Percentiles rank a stretch among this genome's conserved stretches.
Conservation (phyloP, 768 basidiomycete genomes). For the Lyophyllum semitale region DNA sequence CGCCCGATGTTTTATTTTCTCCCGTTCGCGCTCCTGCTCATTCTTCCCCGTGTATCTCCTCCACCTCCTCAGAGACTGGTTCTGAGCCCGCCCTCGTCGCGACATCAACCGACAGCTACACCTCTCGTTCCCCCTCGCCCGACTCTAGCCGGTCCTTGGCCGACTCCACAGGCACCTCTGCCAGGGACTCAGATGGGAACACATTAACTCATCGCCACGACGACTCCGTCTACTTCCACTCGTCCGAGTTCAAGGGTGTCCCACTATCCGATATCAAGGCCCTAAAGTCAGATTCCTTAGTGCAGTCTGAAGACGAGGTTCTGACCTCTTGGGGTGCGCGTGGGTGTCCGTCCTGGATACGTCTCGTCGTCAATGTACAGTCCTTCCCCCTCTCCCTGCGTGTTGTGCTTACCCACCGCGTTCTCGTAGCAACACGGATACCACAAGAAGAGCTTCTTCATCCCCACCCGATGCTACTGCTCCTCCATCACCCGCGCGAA, state of each 20-base stretch:
- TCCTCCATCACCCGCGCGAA: slow-evolving; percentile 10
- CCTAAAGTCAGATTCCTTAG: not conserved
- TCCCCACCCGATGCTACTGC: slow-evolving; percentile 10
- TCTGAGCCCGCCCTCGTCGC: not conserved
- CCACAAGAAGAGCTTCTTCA: slow-evolving; percentile 3
- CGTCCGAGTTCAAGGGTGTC: not conserved
- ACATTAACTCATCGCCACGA: not conserved
- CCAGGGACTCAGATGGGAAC: not conserved
- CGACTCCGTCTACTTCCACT: slow-evolving; percentile 3
- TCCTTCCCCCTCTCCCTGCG: not conserved
- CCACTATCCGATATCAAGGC: slow-evolving; percentile 5
- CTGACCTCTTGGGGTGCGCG: slow-evolving; percentile 9
- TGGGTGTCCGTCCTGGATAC: slow-evolving; percentile 6
- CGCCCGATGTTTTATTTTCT: not conserved
- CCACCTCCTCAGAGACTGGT: not conserved
- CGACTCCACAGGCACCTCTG: not conserved
- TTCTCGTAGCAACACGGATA: slow-evolving; percentile 12
- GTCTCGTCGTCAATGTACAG: slow-evolving; percentile 10
- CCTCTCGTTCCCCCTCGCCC: not conserved
- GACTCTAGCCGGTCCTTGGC: not conserved
- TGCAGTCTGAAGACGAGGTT: slow-evolving; percentile 7
- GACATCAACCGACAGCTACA: not conserved
- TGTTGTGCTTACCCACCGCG: not conserved
- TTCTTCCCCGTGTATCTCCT: not conserved
- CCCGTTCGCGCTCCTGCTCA: not conserved